Evolutionary conservation across 2,329 filamentous ascomycete species (phyloP), one percentile per base, ranked within the genome.

Genomic region (Myriosclerotinia curreyana): DNA sequence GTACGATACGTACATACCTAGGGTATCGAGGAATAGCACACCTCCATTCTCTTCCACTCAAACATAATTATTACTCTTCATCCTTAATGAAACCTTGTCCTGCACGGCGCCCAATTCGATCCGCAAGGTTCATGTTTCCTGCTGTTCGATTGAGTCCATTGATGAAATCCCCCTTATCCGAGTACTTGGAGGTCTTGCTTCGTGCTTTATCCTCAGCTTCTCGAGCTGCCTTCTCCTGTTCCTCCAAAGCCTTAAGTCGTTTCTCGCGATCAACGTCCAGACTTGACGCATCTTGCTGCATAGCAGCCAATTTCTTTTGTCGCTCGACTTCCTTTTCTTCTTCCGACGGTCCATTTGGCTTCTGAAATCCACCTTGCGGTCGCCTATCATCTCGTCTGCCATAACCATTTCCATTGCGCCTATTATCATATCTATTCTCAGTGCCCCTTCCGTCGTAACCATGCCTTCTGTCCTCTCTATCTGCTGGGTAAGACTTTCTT

Each of bases 231-330:
- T 83, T 81, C 69, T 96, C 91, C 66, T 81, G 81, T 67, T 85
- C 83, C 31, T 85, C 86, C 22, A 93, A 77, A 1, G 85, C 85
- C 0, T 85, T 83, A 12, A 96, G 78, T 31, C 91, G 84, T 65
- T 83, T 81, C 68, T 84, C 84, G 40, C 92, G 86, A 69, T 89
- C 86, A n/a, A 79, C 74, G 70, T 94, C 90, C 55, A 96, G 79
- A 14, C 88, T 84, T 1, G 81, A 82, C 5, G 89, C 89, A 36
- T 86, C 87, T 22, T 83, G 82, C 74, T 90, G 88, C 89, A 92
- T 92, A 11, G 86, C 87, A 20, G 86, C 88, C 22, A 92, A 77
- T 73, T 86, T 90, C 31, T 83, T 82, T 15, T 86, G 85, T n/a
- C 82, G 81, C 67, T 89, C 86, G 28, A 84, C 82, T 25, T 82